Evolutionary conservation across 345 rosid species (phyloP).

Genomic region (Conringia planisiliqua): DNA sequence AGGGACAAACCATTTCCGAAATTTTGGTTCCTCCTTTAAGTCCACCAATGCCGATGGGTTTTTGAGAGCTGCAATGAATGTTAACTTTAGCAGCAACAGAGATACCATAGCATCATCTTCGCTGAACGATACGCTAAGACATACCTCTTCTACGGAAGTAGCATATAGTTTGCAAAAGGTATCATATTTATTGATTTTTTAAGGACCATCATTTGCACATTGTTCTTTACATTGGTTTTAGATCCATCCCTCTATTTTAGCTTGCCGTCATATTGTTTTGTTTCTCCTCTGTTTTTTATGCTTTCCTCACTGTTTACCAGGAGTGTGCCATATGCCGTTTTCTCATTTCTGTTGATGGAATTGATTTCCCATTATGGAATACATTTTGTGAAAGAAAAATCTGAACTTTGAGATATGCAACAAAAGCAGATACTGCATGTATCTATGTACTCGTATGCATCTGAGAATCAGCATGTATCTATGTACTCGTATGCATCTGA

Average conservation of each 20-base stretch:
- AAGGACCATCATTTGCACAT: not conserved
- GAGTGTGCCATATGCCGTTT: not conserved
- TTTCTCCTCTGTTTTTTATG: not conserved
- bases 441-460: not conserved
- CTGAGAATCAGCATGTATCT: not conserved
- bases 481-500: not conserved
- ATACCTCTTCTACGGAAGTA: constrained; percentile 32
- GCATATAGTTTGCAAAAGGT: constrained; percentile 44
- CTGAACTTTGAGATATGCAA: not conserved
- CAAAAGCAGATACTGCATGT: not conserved
- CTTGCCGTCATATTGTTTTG: not conserved
- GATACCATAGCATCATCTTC: constrained; percentile 22
- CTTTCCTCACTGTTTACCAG: not conserved
- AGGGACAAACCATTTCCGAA: constrained; percentile 30
- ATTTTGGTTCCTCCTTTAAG: constrained; percentile 32
- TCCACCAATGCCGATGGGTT: constrained; percentile 26
- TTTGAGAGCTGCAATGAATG: constrained; percentile 25
- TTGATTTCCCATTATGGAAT: not conserved
- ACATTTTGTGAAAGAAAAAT: not conserved
- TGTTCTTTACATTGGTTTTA: not conserved
- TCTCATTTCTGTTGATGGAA: not conserved
- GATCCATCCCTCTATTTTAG: not conserved
- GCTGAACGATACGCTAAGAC: constrained; percentile 36
- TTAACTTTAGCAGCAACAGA: constrained; percentile 32
- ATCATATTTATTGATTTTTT: not conserved